Evolutionary conservation across 202 grass and related monocot genomes (phyloP).

Genomic region (Bolboschoenoplectus hybrid): DNA sequence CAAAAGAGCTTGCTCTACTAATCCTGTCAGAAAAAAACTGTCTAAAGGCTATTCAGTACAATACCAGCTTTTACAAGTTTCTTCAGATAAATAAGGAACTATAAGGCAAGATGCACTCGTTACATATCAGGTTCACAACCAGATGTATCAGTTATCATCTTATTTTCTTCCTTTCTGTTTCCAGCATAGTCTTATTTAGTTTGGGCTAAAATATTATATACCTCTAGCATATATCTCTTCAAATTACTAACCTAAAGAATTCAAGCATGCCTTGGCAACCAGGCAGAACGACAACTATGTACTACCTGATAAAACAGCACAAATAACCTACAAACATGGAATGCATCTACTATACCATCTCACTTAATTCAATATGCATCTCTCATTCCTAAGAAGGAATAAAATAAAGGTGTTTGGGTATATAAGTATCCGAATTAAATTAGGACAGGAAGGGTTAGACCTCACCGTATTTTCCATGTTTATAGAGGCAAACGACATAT

Average conservation of each 20-base stretch:
- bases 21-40: slow-evolving; percentile 97
- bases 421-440: not conserved
- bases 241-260: not conserved
- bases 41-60: slow-evolving; percentile 83
- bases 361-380: not conserved
- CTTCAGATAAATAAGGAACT: slow-evolving; percentile 1
- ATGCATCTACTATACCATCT: not conserved
- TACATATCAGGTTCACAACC: not conserved
- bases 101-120: not conserved
- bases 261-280: not conserved
- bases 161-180: not conserved
- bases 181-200: not conserved
- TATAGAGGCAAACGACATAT: not conserved
- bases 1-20: slow-evolving; percentile 71
- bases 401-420: not conserved
- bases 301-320: not conserved
- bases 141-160: slow-evolving; percentile 2
- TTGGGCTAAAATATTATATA: not conserved
- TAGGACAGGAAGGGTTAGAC: not conserved
- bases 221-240: not conserved
- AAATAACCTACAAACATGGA: not conserved
- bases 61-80: slow-evolving; percentile 4
- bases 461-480: not conserved
- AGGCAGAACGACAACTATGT: not conserved
- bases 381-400: not conserved